Evolutionary conservation across 192 early-diverging fungal species (phyloP), one percentile per base, ranked within the genome.

Genomic region (Backusella circina): DNA sequence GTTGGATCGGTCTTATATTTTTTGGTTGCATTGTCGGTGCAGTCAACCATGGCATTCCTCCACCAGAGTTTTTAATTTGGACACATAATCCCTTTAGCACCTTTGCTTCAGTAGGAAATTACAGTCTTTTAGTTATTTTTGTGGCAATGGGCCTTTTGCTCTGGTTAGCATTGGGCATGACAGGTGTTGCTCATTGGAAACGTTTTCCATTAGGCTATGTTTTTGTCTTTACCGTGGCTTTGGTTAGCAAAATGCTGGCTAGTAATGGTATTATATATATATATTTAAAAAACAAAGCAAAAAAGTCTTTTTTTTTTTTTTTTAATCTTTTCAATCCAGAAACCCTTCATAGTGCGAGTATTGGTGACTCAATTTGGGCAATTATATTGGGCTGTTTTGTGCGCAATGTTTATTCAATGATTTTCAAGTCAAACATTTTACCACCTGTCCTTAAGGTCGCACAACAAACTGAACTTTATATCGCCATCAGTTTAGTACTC

Each of bases 311-410:
- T 36, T 15, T 69, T 38, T 69, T 67, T 7, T 26, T 41, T 41
- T 35, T 47, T 36, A n/a, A n/a, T n/a, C n/a, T 69, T 74, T 32
- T 61, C 23, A 47, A 32, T 41, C 5, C 73, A 81, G 79, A 36
- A 31, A 68, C 66, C 12, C 74, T 88, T 50, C 79, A 88, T 41
- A 79, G 47, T 4, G 84, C 83, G 12, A 83, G 81, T 37, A 54
- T 88, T 61, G 86, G 86, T 4, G 86, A 83, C 35, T 88, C 86
- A 9, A 86, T 88, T 35, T 88, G 86, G 86, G 86, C 86, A 16
- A 88, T 88, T 67, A 41, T 88, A 5, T 81, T 88, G 70, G 86
- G 86, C 2, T 80, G 85, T 1, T 31, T 83, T 3, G 65, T 86
- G 2, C 82, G 86, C 26, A 86, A 84, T 70, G 26, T 80, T 6